These are phyloP conservation scores for Arabidopsis hybrid DNA, from an alignment of 441 rosid species.

Conservation along the genomic window DNA sequence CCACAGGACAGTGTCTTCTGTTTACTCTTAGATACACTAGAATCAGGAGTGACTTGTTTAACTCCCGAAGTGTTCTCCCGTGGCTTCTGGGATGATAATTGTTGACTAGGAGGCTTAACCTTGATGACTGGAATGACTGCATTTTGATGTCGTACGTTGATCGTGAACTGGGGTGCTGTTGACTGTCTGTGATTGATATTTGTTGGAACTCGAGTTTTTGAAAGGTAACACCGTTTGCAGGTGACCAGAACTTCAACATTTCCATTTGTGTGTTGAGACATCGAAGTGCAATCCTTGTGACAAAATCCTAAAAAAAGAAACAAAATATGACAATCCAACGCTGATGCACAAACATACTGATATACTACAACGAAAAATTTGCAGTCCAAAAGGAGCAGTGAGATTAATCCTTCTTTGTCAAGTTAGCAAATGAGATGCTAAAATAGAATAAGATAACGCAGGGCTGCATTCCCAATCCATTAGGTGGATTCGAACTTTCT, in stretches of 20 bases:
- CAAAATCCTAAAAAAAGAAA: conserved; percentile 64
- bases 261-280: conserved; percentile 52
- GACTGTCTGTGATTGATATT: conserved; percentile 52
- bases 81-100: conserved; percentile 46
- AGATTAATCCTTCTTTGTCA: background rate
- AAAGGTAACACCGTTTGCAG: conserved; percentile 72
- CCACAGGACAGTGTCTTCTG: conserved; percentile 68
- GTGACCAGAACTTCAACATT: conserved; percentile 51
- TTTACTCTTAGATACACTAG: conserved; percentile 42
- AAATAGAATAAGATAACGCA: background rate
- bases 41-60: conserved; percentile 49
- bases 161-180: conserved; percentile 51
- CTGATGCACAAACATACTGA: background rate
- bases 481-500: background rate
- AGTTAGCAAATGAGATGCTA: background rate
- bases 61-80: conserved; percentile 48
- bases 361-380: background rate
- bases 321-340: background rate
- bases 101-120: conserved; percentile 55
- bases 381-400: background rate
- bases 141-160: conserved; percentile 38
- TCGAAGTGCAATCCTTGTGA: conserved; percentile 73
- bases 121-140: conserved; percentile 47
- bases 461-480: background rate
- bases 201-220: conserved; percentile 50